Evolutionary conservation across 208 protist species (phyloP), one percentile per base, ranked within the genome.

Genomic region (Entamoeba histolytica): DNA sequence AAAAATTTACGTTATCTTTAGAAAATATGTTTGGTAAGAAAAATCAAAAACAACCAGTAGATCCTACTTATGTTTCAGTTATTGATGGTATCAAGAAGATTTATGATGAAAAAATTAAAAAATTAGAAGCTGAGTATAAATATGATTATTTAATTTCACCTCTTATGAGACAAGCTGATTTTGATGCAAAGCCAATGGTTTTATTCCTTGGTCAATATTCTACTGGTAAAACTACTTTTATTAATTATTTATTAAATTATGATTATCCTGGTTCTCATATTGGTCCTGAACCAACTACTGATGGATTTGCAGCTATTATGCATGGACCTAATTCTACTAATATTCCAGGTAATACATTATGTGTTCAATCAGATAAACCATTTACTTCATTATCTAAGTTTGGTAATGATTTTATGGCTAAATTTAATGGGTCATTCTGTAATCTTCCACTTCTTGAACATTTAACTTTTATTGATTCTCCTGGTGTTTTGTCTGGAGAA

Each of bases 401-500:
- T 91, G 61, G 39, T 19, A 92, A 97, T 92, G 91, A 93, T 5
- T 97, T 98, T 94, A 95, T 96, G 3, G 97, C 97, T 92, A 96
- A 95, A 92, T 97, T 98, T 93, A 94, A 96, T 55, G 97, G 96
- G 51, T 52, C 97, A 14, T 92, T 97, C 69, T 93, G 91, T 4
- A 95, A 96, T 19, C 96, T 97, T 93, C 97, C 97, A 10, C 95
- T 98, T 61, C 96, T 98, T 12, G 94, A 97, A 49, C 96, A 97
- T 73, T 94, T 98, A 69, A 97, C 96, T 31, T 92, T 99, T 78
- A 96, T 99, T 49, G 98, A 99, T 96, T 98, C 97, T 15, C 98
- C 98, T 0, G 98, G 98, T 93, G 97, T 99, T 17, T 95, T 99
- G 0, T 95, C 95, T 52, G 96, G 96, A 52, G 96, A 97, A 97